phyloP scores from a whole-genome alignment of 2,329 filamentous ascomycete genomes.

The Fusarium globosum region DNA sequence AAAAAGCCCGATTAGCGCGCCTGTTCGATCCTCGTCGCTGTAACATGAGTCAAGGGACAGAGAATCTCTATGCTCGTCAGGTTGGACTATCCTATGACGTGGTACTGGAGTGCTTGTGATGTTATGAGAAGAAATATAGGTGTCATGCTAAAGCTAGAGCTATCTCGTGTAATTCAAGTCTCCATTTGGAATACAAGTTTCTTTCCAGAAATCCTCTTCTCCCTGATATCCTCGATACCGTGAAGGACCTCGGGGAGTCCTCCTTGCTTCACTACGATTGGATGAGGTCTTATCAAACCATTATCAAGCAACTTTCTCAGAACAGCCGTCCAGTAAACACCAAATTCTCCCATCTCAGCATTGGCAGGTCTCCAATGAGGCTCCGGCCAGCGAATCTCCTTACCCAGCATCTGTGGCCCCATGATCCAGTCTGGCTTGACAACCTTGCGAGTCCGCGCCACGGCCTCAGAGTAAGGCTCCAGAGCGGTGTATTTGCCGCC shows the following conservation, averaged over 20 bases:
- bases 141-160: not conserved
- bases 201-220: not conserved
- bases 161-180: not conserved
- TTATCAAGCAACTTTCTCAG: not conserved
- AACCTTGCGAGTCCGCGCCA: not conserved
- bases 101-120: fast-evolving
- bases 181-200: not conserved
- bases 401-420: not conserved
- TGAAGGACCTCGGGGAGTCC: fast-evolving
- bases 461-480: not conserved
- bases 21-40: no score
- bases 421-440: not conserved
- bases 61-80: not conserved
- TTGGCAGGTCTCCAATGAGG: not conserved
- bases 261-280: fast-evolving
- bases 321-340: not conserved
- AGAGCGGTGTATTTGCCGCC: not conserved
- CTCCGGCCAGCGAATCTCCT: not conserved
- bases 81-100: not conserved
- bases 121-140: not conserved
- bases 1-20: not conserved
- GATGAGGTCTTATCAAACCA: not conserved
- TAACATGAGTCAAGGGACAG: no score
- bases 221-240: not conserved
- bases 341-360: not conserved